phyloP scores from a whole-genome alignment of 2,329 filamentous ascomycete genomes.

The Mycocentrospora acerina region DNA sequence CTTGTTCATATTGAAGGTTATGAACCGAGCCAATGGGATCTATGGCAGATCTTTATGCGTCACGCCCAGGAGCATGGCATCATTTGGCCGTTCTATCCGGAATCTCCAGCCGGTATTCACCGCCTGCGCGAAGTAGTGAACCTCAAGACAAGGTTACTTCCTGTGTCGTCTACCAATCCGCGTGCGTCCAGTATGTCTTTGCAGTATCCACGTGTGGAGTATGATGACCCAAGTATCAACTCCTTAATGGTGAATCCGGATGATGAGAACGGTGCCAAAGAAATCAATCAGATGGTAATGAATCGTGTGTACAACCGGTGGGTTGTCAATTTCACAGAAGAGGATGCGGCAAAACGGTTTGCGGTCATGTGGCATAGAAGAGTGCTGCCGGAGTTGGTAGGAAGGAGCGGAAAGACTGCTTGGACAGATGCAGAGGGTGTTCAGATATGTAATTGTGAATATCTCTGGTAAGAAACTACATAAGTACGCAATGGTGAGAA shows the following conservation, averaged over 20 bases:
- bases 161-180: conserved; percentile 20
- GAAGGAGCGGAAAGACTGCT: conserved; percentile 7
- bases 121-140: conserved; percentile 34
- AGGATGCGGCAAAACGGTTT: conserved; percentile 56
- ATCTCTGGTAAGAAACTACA: conserved; percentile 51
- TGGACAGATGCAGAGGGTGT: conserved; percentile 41
- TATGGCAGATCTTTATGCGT: conserved; percentile 28
- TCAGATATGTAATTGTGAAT: conserved; percentile 48
- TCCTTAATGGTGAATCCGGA: background rate
- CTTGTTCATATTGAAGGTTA: conserved; percentile 39
- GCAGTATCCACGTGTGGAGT: conserved; percentile 1
- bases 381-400: conserved; percentile 41
- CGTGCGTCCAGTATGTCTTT: conserved; percentile 16
- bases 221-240: background rate
- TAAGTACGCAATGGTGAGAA: conserved; percentile 4
- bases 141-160: conserved; percentile 16
- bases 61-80: conserved; percentile 39
- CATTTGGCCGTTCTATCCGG: conserved; percentile 31
- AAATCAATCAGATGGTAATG: conserved; percentile 32
- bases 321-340: conserved; percentile 59
- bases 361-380: conserved; percentile 55
- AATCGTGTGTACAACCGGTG: conserved; percentile 48
- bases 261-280: conserved; percentile 6
- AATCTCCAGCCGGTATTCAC: conserved; percentile 19
- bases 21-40: conserved; percentile 30